phyloP scores from a whole-genome alignment of 1,284 basidiomycete species.

The Ustilago hordei region DNA sequence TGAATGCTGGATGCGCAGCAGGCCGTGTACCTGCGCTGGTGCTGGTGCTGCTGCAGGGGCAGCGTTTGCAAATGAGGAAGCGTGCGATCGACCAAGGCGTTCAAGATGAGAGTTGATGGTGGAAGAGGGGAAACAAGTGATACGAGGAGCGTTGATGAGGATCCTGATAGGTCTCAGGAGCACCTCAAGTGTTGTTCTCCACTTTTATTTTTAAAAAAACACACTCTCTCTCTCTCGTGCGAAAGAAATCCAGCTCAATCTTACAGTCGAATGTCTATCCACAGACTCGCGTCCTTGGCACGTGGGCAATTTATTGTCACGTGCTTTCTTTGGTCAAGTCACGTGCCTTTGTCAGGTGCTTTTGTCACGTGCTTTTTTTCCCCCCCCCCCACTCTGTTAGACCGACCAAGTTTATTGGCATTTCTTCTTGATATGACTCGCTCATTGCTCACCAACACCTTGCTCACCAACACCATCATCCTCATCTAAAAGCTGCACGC shows the following conservation, averaged over 20 bases:
- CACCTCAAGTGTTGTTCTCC: slow-evolving; percentile 27
- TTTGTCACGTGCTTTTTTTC: too few species aligned
- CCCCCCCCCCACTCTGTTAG: slow-evolving; percentile 21
- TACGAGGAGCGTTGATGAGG: background rate
- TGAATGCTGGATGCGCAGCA: background rate
- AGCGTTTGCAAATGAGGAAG: background rate
- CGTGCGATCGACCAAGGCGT: background rate
- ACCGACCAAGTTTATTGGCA: background rate
- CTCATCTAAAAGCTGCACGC: background rate
- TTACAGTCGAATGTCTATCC: too few species aligned
- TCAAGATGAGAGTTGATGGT: background rate
- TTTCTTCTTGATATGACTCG: slow-evolving; percentile 20
- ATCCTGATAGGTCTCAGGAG: background rate
- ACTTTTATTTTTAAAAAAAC: background rate
- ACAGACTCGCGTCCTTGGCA: slow-evolving; percentile 16
- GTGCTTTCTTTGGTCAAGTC: too few species aligned
- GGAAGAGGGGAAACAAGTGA: background rate
- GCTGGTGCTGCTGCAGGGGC: background rate
- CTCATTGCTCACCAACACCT: slow-evolving; percentile 7
- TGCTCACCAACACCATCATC: background rate
- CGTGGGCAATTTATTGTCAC: slow-evolving; percentile 14
- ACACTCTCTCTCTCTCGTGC: too few species aligned
- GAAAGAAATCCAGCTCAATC: too few species aligned
- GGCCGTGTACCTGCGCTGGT: background rate
- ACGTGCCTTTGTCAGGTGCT: too few species aligned